Conservation (phyloP, 2,329 filamentous ascomycete genomes). For the Ophiostoma ips region DNA sequence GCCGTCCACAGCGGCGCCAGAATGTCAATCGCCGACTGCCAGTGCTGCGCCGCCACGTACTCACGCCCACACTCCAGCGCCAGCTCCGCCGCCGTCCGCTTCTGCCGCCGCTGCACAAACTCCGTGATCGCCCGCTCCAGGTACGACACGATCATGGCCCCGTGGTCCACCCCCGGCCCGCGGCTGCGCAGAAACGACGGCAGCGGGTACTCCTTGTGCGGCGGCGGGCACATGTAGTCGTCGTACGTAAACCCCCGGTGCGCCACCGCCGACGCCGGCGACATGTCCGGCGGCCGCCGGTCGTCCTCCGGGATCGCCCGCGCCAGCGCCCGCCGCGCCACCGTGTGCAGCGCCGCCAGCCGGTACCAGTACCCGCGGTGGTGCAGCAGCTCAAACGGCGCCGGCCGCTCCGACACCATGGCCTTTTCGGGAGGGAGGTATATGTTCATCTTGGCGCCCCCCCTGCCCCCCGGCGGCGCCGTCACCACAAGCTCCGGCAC, state of each 20-base stretch:
- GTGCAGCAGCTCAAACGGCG: conserved; percentile 50
- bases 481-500: conserved; percentile 31
- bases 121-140: conserved; percentile 37
- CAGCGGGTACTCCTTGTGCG: conserved; percentile 44
- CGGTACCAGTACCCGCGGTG: conserved; percentile 56
- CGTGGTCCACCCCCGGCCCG: conserved; percentile 36
- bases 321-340: conserved; percentile 38
- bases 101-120: conserved; percentile 40
- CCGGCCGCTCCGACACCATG: conserved; percentile 41
- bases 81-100: conserved; percentile 39
- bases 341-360: conserved; percentile 42
- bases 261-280: conserved; percentile 31
- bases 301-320: conserved; percentile 45
- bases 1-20: conserved; percentile 39
- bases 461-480: not conserved
- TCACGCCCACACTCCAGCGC: conserved; percentile 44
- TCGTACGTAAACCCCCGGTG: conserved; percentile 46
- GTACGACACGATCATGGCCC: conserved; percentile 38
- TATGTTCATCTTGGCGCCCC: not conserved
- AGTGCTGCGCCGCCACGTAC: conserved; percentile 33
- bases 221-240: conserved; percentile 52
- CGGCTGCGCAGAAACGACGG: conserved; percentile 4
- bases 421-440: conserved; percentile 43
- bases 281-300: conserved; percentile 34
- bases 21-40: conserved; percentile 39